Conservation (phyloP, 257 asterid genomes). For the Verbena officinalis region DNA sequence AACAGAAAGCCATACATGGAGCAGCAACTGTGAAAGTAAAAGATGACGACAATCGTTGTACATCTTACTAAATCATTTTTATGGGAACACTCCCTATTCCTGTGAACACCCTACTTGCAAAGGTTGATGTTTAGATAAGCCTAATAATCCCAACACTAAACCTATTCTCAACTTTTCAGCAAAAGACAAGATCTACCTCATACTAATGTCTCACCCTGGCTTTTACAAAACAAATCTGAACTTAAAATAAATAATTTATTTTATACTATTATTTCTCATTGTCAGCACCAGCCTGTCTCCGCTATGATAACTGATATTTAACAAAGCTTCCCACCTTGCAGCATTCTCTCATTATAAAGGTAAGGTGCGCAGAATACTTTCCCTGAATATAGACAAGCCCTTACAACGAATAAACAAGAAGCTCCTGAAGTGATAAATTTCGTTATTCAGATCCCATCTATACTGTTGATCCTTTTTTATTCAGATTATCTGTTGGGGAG, state of each 20-base stretch:
- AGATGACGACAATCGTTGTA: neutral
- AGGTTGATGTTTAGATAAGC: conserved; percentile 7
- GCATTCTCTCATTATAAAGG: conserved; percentile 17
- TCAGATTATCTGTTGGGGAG: conserved; percentile 3
- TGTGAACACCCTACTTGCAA: neutral
- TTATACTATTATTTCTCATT: neutral
- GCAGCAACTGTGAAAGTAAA: neutral
- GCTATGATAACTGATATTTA: conserved; percentile 1
- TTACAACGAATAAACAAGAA: conserved; percentile 1
- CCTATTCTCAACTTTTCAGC: conserved; percentile 3
- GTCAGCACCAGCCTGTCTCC: conserved; percentile 15
- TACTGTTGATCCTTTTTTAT: conserved; percentile 13
- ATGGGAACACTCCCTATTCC: conserved; percentile 3
- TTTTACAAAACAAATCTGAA: neutral
- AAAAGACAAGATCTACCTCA: conserved; percentile 9
- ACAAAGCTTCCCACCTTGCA: conserved; percentile 2
- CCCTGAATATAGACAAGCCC: conserved; percentile 8
- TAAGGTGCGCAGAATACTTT: conserved; percentile 6
- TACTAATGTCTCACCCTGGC: conserved; percentile 11
- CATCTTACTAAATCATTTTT: conserved; percentile 21
- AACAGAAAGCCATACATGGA: conserved; percentile 22
- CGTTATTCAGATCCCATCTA: conserved; percentile 2
- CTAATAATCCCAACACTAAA: neutral
- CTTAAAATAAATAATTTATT: neutral
- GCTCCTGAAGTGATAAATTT: neutral